Base-by-base conservation (phyloP, 176 grass and related monocot species). In the Saccharum officinarum region DNA sequence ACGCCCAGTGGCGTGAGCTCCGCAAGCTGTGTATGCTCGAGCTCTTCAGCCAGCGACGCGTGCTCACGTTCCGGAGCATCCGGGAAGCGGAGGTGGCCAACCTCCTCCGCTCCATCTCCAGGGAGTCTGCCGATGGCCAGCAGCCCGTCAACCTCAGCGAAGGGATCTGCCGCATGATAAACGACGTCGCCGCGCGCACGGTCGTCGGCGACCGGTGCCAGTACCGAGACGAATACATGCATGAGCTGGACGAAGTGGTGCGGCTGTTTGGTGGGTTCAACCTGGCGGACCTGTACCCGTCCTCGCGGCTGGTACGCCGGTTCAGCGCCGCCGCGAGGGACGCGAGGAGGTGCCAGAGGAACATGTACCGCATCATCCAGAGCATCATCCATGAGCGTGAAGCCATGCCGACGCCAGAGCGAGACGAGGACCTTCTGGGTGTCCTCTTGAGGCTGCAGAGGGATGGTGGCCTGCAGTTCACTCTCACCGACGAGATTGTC, bases 11-110 rank as follows among this genome's bases (percentile, higher is more conserved):
- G 89, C 77, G 85, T 3, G 38, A 91, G 77, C 40, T 88, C 69
- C 85, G 89, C 18, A 91, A 84, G 71, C 4, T 88, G 4, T 84
- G 68, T 10, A 23, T 84, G 64, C 14, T 81, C 3, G 85, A 88
- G 85, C 52, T 88, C 47, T 78, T 91, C 67, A 91, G 50, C 75
- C 42, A 38, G 26, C 85, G 77, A 4, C 89, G 89, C 59, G 89
- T 91, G n/a, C 73, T 76, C 37, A 54, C 89, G 4, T 88, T 91
- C 80, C 76, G 74, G 1, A 14, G 20, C 5, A 17, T 73, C 6
- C 31, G 85, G 41, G 72, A 91, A 34, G 75, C 87, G 3, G 89
- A 91, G 67, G 79, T 87, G 14, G 34, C 13, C 1, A 40, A 34
- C 14, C 79, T 91, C 67, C 4, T 91, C 17, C 67, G 67, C 26